Evolutionary conservation across 2,329 filamentous ascomycete species (phyloP).

Genomic region (Tolypocladium tundrense): DNA sequence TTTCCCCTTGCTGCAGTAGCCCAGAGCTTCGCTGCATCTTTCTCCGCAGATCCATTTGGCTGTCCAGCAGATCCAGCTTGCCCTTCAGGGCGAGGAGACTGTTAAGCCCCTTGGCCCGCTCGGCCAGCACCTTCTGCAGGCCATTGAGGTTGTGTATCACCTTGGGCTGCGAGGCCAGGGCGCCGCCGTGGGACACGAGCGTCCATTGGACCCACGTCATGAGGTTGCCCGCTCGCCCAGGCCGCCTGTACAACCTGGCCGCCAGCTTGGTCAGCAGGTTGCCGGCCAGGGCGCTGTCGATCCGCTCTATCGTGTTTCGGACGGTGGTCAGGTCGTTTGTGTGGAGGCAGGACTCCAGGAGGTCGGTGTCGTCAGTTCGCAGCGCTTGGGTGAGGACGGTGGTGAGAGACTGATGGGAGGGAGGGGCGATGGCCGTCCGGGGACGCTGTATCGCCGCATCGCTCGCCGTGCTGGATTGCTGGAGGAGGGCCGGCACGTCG

Average conservation of each 20-base stretch:
- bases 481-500: conserved; percentile 58
- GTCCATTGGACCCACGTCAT: conserved; percentile 97
- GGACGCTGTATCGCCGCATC: conserved; percentile 28
- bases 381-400: conserved; percentile 92
- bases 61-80: conserved; percentile 87
- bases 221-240: conserved; percentile 79
- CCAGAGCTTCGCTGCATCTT: conserved; percentile 45
- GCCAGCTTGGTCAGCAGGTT: conserved; percentile 74
- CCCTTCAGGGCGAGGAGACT: conserved; percentile 84
- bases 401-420: conserved; percentile 70
- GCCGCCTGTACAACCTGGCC: conserved; percentile 74
- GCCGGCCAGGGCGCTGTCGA: conserved; percentile 76
- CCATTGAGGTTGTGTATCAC: conserved; percentile 67
- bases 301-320: conserved; percentile 77
- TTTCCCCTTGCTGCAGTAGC: conserved; percentile 32
- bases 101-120: conserved; percentile 72
- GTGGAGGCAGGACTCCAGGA: conserved; percentile 87
- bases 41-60: conserved; percentile 73
- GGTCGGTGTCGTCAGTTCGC: conserved; percentile 77
- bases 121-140: conserved; percentile 77
- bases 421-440: conserved; percentile 43
- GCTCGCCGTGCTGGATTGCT: conserved; percentile 22
- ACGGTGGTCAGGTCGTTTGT: conserved; percentile 68
- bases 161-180: conserved; percentile 76
- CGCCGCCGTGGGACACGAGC: conserved; percentile 82